Base-by-base conservation (phyloP, 768 basidiomycete genomes). In the Hebeloma cylindrosporum region DNA sequence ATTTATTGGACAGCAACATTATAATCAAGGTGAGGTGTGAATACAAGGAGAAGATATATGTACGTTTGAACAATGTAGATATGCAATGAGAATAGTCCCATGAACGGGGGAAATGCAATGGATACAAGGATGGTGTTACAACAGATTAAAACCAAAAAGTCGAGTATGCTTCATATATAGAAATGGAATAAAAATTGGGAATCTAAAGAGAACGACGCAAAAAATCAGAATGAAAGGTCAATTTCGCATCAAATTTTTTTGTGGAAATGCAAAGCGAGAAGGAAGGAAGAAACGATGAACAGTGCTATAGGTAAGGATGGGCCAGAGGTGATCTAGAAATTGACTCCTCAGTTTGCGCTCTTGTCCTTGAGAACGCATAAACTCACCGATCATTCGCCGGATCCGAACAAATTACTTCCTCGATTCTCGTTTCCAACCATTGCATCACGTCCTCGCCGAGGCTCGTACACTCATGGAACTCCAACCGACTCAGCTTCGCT, bases 401-500 rank as follows among this genome's bases (percentile, higher is more conserved):
- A 48, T 87, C 85, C 7, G 77, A 74, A 52, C 80, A 83, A 20
- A 75, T 66, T 1, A 88, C 83, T 22, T 78, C 78, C 11, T 75
- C 76, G 34, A 88, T 73, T 45, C 85, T 66, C 42, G 64, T 70
- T 59, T 73, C 74, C 55, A 89, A 55, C 86, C 85, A 88, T 56
- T 70, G 68, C 51, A 85, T 64, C 35, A 89, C 83, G 57, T 89
- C 86, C 60, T 75, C 72, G 1, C 84, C 85, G 9, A 87, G 63
- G 47, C 68, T 72, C 31, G 78, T 70, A 62, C 85, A 88, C 45
- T 87, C 84, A 54, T 79, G 65, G 69, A 88, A 51, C 64, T 88
- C 85, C 26, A 90, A 57, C 39, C 68, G 65, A 53, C 69, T 72
- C 51, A 89, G 60, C 56, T 77, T 72, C 49, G 66, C 66, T 0